Evolutionary conservation across 208 protist species (phyloP).

Genomic region (Acanthamoeba sp.): DNA sequence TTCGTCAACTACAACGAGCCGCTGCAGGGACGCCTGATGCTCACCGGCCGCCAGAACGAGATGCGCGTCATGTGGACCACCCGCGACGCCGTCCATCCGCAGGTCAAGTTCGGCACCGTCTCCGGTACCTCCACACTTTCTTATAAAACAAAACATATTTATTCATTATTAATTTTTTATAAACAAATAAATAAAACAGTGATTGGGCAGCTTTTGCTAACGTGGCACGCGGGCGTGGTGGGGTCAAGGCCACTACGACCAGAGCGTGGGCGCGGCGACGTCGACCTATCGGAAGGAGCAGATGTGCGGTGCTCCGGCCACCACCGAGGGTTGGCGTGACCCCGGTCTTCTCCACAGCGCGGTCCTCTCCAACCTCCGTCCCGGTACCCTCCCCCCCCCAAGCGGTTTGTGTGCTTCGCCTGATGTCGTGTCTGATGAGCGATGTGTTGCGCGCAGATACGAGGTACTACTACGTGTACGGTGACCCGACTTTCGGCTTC

Average conservation of each 20-base stretch:
- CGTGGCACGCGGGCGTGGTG: no score
- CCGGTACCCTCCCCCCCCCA: neutral
- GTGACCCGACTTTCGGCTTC: neutral
- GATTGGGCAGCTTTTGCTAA: no score
- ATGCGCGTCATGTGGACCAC: constrained; percentile 55
- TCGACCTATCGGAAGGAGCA: neutral
- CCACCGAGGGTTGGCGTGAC: neutral
- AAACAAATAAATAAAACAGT: no score
- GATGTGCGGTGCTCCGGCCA: neutral
- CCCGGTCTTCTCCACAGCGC: constrained; percentile 12
- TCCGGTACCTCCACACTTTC: neutral
- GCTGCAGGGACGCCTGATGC: constrained; percentile 1
- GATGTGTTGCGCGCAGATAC: neutral
- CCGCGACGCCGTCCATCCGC: neutral
- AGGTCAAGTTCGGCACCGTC: neutral
- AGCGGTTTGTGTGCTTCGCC: no score
- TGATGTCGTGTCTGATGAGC: neutral
- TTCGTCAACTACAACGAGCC: constrained; percentile 51
- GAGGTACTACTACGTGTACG: constrained; percentile 20
- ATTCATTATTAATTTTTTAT: neutral
- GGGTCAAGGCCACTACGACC: neutral
- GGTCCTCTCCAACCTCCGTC: constrained; percentile 16
- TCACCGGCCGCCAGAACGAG: neutral
- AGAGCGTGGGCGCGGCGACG: neutral
- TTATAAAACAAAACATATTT: neutral